Evolutionary conservation across 306 rosid species (phyloP).

Genomic region (Geum urbanum): DNA sequence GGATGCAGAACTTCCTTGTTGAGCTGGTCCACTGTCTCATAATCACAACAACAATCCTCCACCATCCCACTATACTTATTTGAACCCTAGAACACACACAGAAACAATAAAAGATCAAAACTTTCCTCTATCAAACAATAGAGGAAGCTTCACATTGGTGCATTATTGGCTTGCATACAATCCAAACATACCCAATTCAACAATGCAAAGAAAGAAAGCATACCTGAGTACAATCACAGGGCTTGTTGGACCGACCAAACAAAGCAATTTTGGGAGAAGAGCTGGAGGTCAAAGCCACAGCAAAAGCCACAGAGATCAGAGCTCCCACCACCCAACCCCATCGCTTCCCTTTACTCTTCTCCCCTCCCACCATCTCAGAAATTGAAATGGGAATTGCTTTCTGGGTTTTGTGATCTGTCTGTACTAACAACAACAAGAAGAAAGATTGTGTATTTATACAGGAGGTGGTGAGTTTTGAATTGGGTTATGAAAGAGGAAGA

Average conservation of each 20-base stretch:
- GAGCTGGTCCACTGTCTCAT: slow-evolving; percentile 45
- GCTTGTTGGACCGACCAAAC: slow-evolving; percentile 46
- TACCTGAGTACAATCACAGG: slow-evolving; percentile 71
- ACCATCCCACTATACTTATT: slow-evolving; percentile 40
- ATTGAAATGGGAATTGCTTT: neutral
- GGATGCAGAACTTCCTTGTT: slow-evolving; percentile 44
- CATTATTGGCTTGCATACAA: neutral
- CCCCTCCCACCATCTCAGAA: slow-evolving; percentile 34
- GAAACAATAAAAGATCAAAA: neutral
- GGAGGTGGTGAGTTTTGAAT: neutral
- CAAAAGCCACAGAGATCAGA: slow-evolving; percentile 47
- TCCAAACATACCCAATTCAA: neutral
- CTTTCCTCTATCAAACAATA: neutral
- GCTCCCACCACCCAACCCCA: slow-evolving; percentile 61
- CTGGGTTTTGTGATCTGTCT: neutral
- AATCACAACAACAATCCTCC: slow-evolving; percentile 58
- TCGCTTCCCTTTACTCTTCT: slow-evolving; percentile 33
- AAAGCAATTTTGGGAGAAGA: slow-evolving; percentile 42
- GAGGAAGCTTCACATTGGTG: too few species aligned
- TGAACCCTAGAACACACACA: slow-evolving; percentile 21
- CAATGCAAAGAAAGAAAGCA: slow-evolving; percentile 12
- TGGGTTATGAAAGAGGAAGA: neutral
- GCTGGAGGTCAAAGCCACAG: slow-evolving; percentile 50
- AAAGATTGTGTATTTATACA: slow-evolving; percentile 1
- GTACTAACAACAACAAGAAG: neutral